Evolutionary conservation across 306 rosid species (phyloP), one percentile per base, ranked within the genome.

Genomic region (Quillaja saponaria): DNA sequence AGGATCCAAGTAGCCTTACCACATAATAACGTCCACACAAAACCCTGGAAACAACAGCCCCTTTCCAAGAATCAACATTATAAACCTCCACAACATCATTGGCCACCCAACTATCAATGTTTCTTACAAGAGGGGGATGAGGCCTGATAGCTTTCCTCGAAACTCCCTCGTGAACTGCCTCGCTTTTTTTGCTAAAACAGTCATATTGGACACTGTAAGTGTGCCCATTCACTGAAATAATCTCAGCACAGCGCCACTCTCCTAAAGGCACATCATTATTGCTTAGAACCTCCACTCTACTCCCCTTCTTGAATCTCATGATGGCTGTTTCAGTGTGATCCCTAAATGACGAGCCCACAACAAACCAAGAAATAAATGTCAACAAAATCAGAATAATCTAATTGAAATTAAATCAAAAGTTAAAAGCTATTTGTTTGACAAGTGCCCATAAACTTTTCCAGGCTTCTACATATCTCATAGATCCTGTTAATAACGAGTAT

Each of bases 41-140:
- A 69, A 67, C 62, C 63, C 63, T 70, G 54, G 61, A 47, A 55
- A 87, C 71, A 50, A 39, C 68, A 8, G 89, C 95, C 25, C 71
- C 75, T 74, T 77, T 85, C 99, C 99, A 92, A 15, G 80, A 84
- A 58, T 75, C 81, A 49, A 1, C 68, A 71, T 73, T 72, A 35
- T 78, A 85, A 31, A 81, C 87, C 80, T 92, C 99, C 42, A 71
- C 82, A 50, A 80, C 46, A 78, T 92, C 87, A 59, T 83, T 81
- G 41, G 62, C 77, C 14, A 33, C 61, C 95, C 87, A 89, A 61
- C 54, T 41, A 39, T 73, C 68, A 17, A 41, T 9, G 50, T 65
- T 71, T 66, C 21, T 21, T 21, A 59, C 64, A 6, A 39, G 69
- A 25, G 89, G 94, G 7, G 91, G 95, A 46, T 77, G 77, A 5